Evolutionary conservation across 176 grass and related monocot species (phyloP).

Genomic region (Phyllostachys edulis): DNA sequence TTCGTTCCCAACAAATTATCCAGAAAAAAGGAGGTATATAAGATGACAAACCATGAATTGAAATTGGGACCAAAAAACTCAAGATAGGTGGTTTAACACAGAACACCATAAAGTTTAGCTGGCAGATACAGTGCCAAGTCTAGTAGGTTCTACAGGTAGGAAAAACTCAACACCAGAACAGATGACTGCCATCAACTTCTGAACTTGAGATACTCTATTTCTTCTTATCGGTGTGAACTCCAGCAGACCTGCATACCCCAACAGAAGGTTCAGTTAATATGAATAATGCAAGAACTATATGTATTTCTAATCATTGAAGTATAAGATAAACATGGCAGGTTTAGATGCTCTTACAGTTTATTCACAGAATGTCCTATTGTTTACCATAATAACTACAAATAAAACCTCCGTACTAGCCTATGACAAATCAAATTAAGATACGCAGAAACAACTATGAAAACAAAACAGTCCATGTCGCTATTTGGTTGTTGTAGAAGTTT

Average conservation of each 20-base stretch:
- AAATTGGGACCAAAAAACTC: conserved; percentile 8
- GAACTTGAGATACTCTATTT: conserved; percentile 41
- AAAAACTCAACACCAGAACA: conserved; percentile 16
- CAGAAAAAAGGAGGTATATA: no score
- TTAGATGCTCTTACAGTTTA: background rate
- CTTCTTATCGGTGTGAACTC: conserved; percentile 52
- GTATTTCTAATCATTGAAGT: background rate
- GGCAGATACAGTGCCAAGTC: background rate
- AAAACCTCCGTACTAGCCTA: background rate
- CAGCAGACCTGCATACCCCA: conserved; percentile 24
- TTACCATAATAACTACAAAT: no score
- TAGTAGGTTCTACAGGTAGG: conserved; percentile 37
- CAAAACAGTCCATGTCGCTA: background rate
- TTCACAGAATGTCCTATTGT: no score
- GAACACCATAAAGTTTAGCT: conserved; percentile 25
- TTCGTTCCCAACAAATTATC: no score
- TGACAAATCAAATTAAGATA: no score
- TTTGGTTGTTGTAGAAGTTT: background rate
- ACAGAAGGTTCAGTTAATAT: background rate
- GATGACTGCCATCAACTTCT: conserved; percentile 1
- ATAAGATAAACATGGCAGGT: background rate
- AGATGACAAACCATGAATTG: conserved; percentile 18
- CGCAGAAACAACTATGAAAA: background rate
- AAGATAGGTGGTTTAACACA: conserved; percentile 23
- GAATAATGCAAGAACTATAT: background rate